These are phyloP conservation scores for Diplotaxis tenuifolia DNA, from an alignment of 345 rosid genomes.

Conservation along the genomic window DNA sequence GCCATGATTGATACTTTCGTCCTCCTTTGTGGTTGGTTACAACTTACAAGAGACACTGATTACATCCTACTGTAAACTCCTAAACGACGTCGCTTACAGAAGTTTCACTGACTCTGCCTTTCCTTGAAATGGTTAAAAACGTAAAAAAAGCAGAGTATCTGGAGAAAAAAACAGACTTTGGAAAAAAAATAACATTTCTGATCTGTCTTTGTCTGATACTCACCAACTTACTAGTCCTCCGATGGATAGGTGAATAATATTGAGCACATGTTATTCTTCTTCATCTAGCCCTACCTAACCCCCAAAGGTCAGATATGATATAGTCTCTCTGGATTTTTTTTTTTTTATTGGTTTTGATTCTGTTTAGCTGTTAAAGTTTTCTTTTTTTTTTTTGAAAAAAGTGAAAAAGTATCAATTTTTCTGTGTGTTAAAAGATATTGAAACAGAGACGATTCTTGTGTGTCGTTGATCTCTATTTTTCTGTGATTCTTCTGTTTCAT, in stretches of 20 bases:
- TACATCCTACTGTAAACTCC: neutral
- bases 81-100: neutral
- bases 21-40: neutral
- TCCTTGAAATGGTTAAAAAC: neutral
- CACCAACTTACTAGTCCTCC: neutral
- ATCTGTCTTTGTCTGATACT: neutral
- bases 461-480: neutral
- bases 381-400: too few species aligned
- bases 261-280: neutral
- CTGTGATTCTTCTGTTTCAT: constrained; percentile 1
- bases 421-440: neutral
- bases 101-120: neutral
- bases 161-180: neutral
- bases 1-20: constrained; percentile 22
- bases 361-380: neutral
- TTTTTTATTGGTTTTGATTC: neutral
- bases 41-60: neutral
- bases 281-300: neutral
- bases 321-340: neutral
- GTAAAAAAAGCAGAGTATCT: neutral
- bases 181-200: neutral
- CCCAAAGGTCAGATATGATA: neutral
- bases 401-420: neutral
- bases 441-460: too few species aligned
- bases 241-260: neutral